A percentile compares a stretch with the other conserved stretches of the same genome.
Evolutionary conservation across 345 rosid genomes (phyloP).

Genomic region (Draba incana): DNA sequence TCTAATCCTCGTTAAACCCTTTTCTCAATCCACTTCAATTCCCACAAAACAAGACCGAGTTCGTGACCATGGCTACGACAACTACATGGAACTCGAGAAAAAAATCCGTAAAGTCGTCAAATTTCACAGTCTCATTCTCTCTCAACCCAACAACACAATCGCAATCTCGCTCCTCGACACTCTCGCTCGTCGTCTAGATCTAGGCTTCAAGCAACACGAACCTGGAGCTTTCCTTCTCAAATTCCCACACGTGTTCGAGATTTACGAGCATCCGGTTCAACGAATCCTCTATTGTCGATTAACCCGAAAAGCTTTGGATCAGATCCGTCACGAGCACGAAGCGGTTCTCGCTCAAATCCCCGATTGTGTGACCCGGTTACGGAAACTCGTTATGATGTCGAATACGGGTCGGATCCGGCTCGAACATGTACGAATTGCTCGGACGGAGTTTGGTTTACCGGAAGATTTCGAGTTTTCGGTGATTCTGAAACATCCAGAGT

Average conservation of each 20-base stretch:
- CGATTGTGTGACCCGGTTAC: constrained; percentile 61
- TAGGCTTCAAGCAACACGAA: constrained; percentile 77
- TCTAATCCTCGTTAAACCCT: constrained; percentile 36
- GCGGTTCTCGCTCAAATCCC: constrained; percentile 67
- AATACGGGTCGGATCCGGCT: constrained; percentile 72
- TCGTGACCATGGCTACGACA: constrained; percentile 92
- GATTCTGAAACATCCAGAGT: constrained; percentile 64
- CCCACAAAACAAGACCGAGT: constrained; percentile 76
- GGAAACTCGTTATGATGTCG: constrained; percentile 88
- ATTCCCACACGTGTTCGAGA: constrained; percentile 79
- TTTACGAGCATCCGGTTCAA: constrained; percentile 94
- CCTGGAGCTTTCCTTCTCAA: constrained; percentile 79
- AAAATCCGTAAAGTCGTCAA: constrained; percentile 80
- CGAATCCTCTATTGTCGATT: constrained; percentile 75
- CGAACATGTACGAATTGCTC: constrained; percentile 81
- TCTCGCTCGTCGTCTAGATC: constrained; percentile 70
- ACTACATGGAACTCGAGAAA: constrained; percentile 96
- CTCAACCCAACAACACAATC: constrained; percentile 64
- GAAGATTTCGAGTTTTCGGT: constrained; percentile 92
- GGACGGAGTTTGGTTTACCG: constrained; percentile 82
- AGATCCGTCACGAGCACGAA: constrained; percentile 67
- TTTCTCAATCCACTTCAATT: constrained; percentile 81
- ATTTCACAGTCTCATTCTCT: constrained; percentile 70
- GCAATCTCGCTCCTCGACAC: constrained; percentile 70
- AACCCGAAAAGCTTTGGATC: constrained; percentile 64